A percentile compares a stretch with the other conserved stretches of the same genome.
Evolutionary conservation across 177 flowering plant genomes (phyloP).

Genomic region (Vitis hybrid): DNA sequence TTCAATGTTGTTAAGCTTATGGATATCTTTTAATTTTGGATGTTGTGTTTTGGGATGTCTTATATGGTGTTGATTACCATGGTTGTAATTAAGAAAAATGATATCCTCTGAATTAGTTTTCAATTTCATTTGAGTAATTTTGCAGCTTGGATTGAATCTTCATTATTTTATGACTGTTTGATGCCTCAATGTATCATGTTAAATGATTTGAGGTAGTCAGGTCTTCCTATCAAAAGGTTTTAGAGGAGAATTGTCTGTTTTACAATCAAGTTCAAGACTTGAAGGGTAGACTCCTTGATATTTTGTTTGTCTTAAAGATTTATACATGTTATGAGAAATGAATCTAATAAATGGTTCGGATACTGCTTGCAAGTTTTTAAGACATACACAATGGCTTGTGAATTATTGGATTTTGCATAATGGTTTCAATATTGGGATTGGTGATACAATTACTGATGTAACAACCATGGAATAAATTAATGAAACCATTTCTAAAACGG

Average conservation of each 20-base stretch:
- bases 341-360: conserved; percentile 44
- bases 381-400: conserved; percentile 99
- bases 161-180: conserved; percentile 1
- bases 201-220: conserved; percentile 62
- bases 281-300: conserved; percentile 45
- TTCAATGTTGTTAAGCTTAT: too few species aligned
- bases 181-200: conserved; percentile 47
- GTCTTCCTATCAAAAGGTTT: conserved; percentile 68
- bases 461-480: conserved; percentile 90
- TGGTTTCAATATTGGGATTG: conserved; percentile 96
- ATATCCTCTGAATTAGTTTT: too few species aligned
- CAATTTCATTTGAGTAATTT: not conserved
- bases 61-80: too few species aligned
- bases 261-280: conserved; percentile 91
- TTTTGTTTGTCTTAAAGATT: too few species aligned
- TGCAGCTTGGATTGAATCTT: not conserved
- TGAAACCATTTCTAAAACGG: conserved; percentile 88
- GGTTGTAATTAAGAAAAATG: too few species aligned
- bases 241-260: conserved; percentile 74
- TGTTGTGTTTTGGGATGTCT: too few species aligned
- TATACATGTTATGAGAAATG: not conserved
- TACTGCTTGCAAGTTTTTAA: conserved; percentile 97
- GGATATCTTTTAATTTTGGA: too few species aligned
- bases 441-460: conserved; percentile 98
- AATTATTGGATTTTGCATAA: conserved; percentile 97